Percentiles rank a stretch among this genome's conserved stretches.
phyloP scores from a whole-genome alignment of 2,329 filamentous ascomycete species.

The Beauveria sp. region DNA sequence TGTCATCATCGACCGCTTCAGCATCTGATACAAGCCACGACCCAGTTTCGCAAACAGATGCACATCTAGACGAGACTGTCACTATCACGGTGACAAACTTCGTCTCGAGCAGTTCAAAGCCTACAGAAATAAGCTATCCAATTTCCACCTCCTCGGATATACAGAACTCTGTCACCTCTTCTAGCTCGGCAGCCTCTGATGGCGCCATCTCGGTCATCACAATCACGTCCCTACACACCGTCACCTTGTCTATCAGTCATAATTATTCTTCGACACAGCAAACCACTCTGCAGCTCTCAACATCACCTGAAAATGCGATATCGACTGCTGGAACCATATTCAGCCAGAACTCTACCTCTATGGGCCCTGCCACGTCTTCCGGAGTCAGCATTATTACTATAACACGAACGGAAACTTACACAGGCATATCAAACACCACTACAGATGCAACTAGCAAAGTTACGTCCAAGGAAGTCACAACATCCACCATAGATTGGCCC shows the following conservation, averaged over 20 bases:
- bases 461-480: background rate
- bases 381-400: background rate
- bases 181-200: background rate
- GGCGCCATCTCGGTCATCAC: background rate
- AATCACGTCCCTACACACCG: conserved; percentile 1
- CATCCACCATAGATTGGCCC: background rate
- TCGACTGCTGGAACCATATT: background rate
- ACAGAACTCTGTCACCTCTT: background rate
- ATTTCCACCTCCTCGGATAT: background rate
- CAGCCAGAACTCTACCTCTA: background rate
- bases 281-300: background rate
- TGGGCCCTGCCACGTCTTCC: background rate
- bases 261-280: background rate
- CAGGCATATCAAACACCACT: background rate
- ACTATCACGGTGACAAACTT: conserved; percentile 7
- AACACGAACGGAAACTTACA: background rate
- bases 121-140: background rate
- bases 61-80: background rate
- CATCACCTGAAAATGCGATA: background rate
- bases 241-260: background rate
- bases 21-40: background rate
- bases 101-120: background rate
- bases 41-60: background rate
- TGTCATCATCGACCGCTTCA: background rate
- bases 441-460: background rate